Conservation (phyloP, 345 rosid species). For the Toxicodendron radicans region DNA sequence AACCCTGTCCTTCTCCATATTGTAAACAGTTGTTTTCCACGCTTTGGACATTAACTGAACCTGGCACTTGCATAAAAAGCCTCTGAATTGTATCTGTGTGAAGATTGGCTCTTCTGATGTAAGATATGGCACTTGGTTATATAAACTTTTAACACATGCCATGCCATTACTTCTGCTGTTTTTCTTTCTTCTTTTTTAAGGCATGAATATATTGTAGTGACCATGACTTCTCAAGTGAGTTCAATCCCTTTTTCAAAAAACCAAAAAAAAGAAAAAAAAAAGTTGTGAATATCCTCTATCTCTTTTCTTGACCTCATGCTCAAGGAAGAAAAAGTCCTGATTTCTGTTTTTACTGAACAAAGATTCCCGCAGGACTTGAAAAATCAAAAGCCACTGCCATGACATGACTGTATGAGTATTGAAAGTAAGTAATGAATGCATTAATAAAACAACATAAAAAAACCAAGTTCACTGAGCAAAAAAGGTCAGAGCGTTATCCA, state of each 20-base stretch:
- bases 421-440: slow-evolving; percentile 1
- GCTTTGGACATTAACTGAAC: too few relatives aligned
- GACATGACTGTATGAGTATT: background rate
- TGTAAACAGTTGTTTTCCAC: too few relatives aligned
- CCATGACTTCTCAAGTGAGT: too few relatives aligned
- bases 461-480: background rate
- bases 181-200: background rate
- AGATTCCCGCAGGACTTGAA: background rate
- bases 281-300: background rate
- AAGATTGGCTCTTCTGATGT: slow-evolving; percentile 1
- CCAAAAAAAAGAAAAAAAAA: too few relatives aligned
- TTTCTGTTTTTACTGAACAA: background rate
- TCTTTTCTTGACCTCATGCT: background rate
- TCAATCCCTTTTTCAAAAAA: background rate
- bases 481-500: background rate
- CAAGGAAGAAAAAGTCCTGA: background rate
- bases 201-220: background rate
- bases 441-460: background rate
- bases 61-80: background rate
- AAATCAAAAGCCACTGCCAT: background rate
- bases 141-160: background rate
- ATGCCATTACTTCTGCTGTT: background rate
- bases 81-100: background rate
- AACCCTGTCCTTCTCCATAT: too few relatives aligned
- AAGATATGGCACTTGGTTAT: background rate